phyloP scores from a whole-genome alignment of 2,329 filamentous ascomycete species.

The Conoideocrella luteorostrata region DNA sequence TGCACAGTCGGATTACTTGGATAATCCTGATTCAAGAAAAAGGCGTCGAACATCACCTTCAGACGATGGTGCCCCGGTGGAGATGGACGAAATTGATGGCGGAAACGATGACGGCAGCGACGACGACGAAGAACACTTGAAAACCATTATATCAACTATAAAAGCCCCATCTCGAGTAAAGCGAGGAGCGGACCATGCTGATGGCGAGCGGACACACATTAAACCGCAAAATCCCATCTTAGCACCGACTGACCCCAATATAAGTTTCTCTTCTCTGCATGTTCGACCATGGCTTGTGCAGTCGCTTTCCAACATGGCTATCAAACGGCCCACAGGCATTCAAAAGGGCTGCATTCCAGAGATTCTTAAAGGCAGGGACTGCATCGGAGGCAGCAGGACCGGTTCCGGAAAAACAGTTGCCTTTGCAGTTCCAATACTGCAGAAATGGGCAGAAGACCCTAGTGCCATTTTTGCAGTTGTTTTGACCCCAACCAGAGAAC shows the following conservation, averaged over 20 bases:
- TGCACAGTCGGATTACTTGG: slow-evolving; percentile 44
- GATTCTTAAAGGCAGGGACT: slow-evolving; percentile 85
- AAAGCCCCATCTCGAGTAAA: slow-evolving; percentile 49
- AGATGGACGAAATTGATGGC: slow-evolving; percentile 15
- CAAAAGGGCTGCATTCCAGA: slow-evolving; percentile 90
- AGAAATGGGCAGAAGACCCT: slow-evolving; percentile 89
- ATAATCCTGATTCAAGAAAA: slow-evolving; percentile 38
- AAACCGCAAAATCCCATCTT: slow-evolving; percentile 31
- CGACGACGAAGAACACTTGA: slow-evolving; percentile 25
- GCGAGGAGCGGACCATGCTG: slow-evolving; percentile 23
- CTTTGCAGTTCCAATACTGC: slow-evolving; percentile 89
- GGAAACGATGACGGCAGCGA: slow-evolving; percentile 27
- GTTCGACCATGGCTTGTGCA: slow-evolving; percentile 84
- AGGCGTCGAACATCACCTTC: slow-evolving; percentile 33
- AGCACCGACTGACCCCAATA: slow-evolving; percentile 49
- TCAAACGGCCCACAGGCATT: slow-evolving; percentile 84
- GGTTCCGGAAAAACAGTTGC: slow-evolving; percentile 97
- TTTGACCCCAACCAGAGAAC: slow-evolving; percentile 82
- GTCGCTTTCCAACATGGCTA: slow-evolving; percentile 70
- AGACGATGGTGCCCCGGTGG: slow-evolving; percentile 18
- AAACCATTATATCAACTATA: slow-evolving; percentile 34
- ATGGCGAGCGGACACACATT: slow-evolving; percentile 12
- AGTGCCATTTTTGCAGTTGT: slow-evolving; percentile 85
- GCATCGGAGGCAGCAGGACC: slow-evolving; percentile 88
- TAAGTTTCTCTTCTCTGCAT: slow-evolving; percentile 64